Evolutionary conservation across 164 flowering plant species (phyloP), one percentile per base, ranked within the genome.

Genomic region (Platanus orientalis): DNA sequence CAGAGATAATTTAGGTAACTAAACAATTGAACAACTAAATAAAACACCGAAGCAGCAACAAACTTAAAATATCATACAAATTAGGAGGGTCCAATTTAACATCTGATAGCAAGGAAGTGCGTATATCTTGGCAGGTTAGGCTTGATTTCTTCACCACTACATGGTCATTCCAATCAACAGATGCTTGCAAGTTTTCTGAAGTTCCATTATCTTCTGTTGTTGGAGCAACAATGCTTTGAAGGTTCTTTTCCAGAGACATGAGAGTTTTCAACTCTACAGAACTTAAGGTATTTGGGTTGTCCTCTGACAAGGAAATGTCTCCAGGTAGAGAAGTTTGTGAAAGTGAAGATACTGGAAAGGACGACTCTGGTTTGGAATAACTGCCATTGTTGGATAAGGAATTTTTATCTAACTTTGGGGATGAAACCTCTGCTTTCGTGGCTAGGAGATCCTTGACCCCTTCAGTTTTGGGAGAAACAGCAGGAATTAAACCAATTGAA

Each of bases 401-500:
- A 64, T 57, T 30, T 29, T 54, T 57, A 20, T 57, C 54, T 17
- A 44, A 21, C 30, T 64, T 56, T 28, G 54, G 54, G 2, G 61
- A 57, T 32, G 20, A 13, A 28, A 32, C 52, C 30, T 56, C 68
- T 24, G 24, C 14, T 40, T 56, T 64, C 21, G 26, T 29, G 11
- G 21, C 39, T 19, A 39, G 53, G 16, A 17, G 17, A n/a, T 42
- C 60, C 25, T 56, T 64, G 34, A 45, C 44, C 29, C n/a, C 26
- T 64, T 56, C 68, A 27, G 47, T 21, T 27, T 57, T 64, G 26
- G 40, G 52, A 32, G 49, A 24, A 51, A 47, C 17, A 53, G 57
- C 49, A 29, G 54, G n/a, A 64, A 48, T 27, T 44, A 52, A 32
- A 44, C 44, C 45, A 29, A 19, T 23, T 55, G 61, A 30, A n/a